phyloP scores from a whole-genome alignment of 768 basidiomycete species.

The Collybia sp. region DNA sequence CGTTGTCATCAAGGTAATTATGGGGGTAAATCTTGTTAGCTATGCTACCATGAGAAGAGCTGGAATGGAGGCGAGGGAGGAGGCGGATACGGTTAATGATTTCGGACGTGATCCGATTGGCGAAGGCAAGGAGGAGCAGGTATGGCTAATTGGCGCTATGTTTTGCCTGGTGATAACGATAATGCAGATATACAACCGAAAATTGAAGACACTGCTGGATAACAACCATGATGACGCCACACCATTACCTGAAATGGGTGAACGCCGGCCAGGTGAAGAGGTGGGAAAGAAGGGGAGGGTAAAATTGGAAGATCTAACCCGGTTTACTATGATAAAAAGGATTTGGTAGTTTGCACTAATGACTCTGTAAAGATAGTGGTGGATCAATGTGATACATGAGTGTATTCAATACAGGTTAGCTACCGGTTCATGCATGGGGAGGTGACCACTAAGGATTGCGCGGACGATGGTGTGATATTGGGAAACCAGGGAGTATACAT shows the following conservation, averaged over 20 bases:
- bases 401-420: neutral
- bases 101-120: slow-evolving; percentile 90
- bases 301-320: slow-evolving; percentile 81
- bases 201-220: slow-evolving; percentile 70
- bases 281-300: slow-evolving; percentile 54
- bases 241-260: slow-evolving; percentile 69
- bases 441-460: too few relatives aligned
- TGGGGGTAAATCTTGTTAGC: slow-evolving; percentile 83
- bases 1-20: slow-evolving; percentile 86
- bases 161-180: neutral
- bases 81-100: slow-evolving; percentile 77
- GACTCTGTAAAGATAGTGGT: too few relatives aligned
- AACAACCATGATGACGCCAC: slow-evolving; percentile 65
- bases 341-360: slow-evolving; percentile 50
- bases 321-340: slow-evolving; percentile 95
- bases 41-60: slow-evolving; percentile 73
- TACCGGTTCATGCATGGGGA: neutral
- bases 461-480: too few relatives aligned
- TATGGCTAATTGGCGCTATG: slow-evolving; percentile 23
- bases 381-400: too few relatives aligned
- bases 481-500: too few relatives aligned
- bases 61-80: slow-evolving; percentile 74
- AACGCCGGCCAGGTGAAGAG: slow-evolving; percentile 36
- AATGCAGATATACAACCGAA: slow-evolving; percentile 72
- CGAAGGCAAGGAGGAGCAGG: slow-evolving; percentile 84